Conservation (phyloP, 345 rosid species). For the Bruguiera sexangula region DNA sequence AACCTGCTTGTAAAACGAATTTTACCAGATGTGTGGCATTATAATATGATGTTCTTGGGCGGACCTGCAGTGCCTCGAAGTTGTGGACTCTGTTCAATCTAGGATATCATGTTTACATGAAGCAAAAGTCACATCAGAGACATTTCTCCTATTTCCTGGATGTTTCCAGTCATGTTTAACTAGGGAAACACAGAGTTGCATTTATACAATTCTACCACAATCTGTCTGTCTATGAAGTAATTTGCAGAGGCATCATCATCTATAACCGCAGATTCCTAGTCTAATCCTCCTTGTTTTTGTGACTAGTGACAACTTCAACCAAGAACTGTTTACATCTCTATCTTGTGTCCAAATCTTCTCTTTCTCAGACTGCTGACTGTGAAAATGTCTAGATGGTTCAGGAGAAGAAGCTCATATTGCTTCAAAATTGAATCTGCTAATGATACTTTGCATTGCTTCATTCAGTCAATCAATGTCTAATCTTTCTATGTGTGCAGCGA, state of each 20-base stretch:
- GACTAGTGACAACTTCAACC: neutral
- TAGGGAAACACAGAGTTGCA: neutral
- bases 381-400: neutral
- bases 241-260: neutral
- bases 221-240: neutral
- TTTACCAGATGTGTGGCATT: too few species aligned
- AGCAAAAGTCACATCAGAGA: neutral
- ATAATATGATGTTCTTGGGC: neutral
- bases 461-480: neutral
- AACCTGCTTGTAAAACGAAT: too few species aligned
- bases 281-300: neutral
- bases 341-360: neutral
- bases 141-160: neutral
- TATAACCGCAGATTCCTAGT: neutral
- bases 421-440: neutral
- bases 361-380: too few species aligned
- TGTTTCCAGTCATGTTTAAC: neutral
- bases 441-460: neutral
- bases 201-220: neutral
- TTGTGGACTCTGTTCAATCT: neutral
- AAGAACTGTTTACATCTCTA: neutral
- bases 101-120: neutral
- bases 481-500: constrained; percentile 38
- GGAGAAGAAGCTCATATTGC: neutral
- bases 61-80: neutral